phyloP scores from a whole-genome alignment of 805 yeast species.

The Naumovozyma dairenensis region DNA sequence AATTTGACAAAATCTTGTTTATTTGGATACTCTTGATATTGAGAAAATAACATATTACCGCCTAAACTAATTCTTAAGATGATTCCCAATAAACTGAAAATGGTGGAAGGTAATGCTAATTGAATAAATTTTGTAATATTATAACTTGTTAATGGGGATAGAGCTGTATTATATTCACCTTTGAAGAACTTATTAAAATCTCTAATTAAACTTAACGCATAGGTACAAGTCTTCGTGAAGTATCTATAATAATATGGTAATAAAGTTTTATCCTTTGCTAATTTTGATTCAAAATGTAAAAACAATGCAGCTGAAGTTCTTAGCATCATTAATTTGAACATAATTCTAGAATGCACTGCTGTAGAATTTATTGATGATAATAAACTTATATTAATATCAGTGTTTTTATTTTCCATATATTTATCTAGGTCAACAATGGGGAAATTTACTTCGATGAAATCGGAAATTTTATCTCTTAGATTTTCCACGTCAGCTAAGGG shows the following conservation, averaged over 20 bases:
- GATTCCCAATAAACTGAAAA: slow-evolving; percentile 19
- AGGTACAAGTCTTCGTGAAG: slow-evolving; percentile 13
- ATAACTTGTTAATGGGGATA: slow-evolving; percentile 15
- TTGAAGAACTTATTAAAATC: slow-evolving; percentile 18
- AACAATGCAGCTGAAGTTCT: slow-evolving; percentile 23
- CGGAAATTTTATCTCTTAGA: slow-evolving; percentile 14
- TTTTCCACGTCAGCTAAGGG: slow-evolving; percentile 15
- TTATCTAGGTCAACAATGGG: slow-evolving; percentile 7
- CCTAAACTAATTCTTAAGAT: slow-evolving; percentile 21
- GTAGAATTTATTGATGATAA: slow-evolving; percentile 10
- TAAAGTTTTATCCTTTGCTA: slow-evolving; percentile 8
- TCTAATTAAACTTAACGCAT: slow-evolving; percentile 12
- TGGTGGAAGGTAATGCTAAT: slow-evolving; percentile 19
- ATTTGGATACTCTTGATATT: slow-evolving; percentile 9
- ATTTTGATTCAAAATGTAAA: slow-evolving; percentile 20
- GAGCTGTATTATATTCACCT: slow-evolving; percentile 13
- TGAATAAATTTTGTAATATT: slow-evolving; percentile 22
- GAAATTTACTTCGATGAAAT: slow-evolving; percentile 16
- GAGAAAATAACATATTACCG: slow-evolving; percentile 11
- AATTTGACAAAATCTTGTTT: background rate
- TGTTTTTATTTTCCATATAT: background rate
- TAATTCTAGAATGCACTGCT: slow-evolving; percentile 19
- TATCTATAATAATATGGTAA: slow-evolving; percentile 18
- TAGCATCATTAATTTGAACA: slow-evolving; percentile 18
- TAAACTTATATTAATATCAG: background rate